Base-by-base conservation (phyloP, 805 yeast genomes). In the Maudiozyma barnettii region DNA sequence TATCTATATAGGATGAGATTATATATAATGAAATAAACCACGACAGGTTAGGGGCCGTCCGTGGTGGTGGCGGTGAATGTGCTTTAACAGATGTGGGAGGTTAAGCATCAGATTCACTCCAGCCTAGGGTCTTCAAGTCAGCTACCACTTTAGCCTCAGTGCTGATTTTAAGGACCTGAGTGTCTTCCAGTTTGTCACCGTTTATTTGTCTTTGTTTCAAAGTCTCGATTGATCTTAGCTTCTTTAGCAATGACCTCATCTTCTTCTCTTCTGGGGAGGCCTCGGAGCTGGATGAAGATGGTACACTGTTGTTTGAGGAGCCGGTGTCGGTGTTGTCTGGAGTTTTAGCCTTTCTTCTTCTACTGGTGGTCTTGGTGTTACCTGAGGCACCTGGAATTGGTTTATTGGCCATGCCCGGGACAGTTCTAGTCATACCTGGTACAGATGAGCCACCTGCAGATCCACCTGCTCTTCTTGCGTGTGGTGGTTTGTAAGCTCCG, bases 401-500 rank as follows among this genome's bases (percentile, higher is more conserved):
- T 29, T 23, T 44, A 12, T 79, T 72, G 23, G 81, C 79, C 54
- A 57, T 54, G 36, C 64, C 58, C 35, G 87, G 84, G 43, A 81
- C 75, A 44, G 56, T 61, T 44, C 68, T 67, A 72, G 81, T 79
- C 51, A 55, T 52, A 35, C 64, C 58, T 23, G 86, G 84, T 43
- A 80, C 75, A 33, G n/a, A n/a, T n/a, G n/a, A n/a, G n/a, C 52
- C 53, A 12, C 54, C n/a, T 12, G 30, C n/a, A n/a, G 21, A 10
- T 9, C 22, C 50, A 23, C 54, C 60, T 0, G 53, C 64, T 80
- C 85, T 64, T 65, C 95, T 77, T 10, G 97, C 96, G 66, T 89
- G 96, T 2, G 99, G 99, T 21, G 99, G 99, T 65, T 95, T 79
- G 65, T 93, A 93, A 39, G 97, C 98, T 46, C 96, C 96, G 30